Base-by-base conservation (phyloP, 139 green algal species). In the Coelastrella sp. region DNA sequence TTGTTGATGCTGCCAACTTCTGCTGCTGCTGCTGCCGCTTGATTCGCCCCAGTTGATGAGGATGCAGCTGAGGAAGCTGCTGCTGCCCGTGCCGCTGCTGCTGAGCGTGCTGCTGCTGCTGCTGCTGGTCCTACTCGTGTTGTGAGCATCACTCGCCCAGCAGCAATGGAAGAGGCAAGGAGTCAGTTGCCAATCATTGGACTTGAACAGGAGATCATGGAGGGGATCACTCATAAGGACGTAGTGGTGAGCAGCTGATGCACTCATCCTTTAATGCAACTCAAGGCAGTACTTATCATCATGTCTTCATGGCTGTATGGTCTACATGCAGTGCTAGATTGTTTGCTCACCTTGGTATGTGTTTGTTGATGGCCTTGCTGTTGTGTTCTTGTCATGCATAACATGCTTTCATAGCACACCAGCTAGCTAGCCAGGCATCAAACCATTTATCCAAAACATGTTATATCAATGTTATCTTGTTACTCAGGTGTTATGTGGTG, bases 171-270 rank as follows among this genome's bases (percentile, higher is more conserved):
- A 32, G 88, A 67, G 41, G 83, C 85, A 40, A 79, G 92, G 19
- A 23, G 38, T n/a, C 84, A 76, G 57, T 94, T 99, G 81, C 96
- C 96, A 11, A 96, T 98, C 63, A 86, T 95, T 5, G 95, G 91
- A 5, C 93, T 96, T 92, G 96, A 99, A 91, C 92, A 96, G 80
- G 95, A 98, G 85, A 91, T 98, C 34, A 96, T 99, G 94, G 96
- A 98, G 90, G 91, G 90, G 4, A 83, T 98, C 13, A 35, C 67
- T 4, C 68, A 85, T 2, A 62, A 94, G 41, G 93, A 96, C 79
- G 93, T 98, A 6, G 72, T 98, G 25, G 88, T 84, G 38, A 84
- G 78, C 6, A 25, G 5, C 11, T 2, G n/a, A n/a, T n/a, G n/a
- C n/a, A n/a, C n/a, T n/a, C n/a, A n/a, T n/a, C n/a, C n/a, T n/a